phyloP scores from a whole-genome alignment of 2,329 filamentous ascomycete species.

The Cyclaneusma minus region DNA sequence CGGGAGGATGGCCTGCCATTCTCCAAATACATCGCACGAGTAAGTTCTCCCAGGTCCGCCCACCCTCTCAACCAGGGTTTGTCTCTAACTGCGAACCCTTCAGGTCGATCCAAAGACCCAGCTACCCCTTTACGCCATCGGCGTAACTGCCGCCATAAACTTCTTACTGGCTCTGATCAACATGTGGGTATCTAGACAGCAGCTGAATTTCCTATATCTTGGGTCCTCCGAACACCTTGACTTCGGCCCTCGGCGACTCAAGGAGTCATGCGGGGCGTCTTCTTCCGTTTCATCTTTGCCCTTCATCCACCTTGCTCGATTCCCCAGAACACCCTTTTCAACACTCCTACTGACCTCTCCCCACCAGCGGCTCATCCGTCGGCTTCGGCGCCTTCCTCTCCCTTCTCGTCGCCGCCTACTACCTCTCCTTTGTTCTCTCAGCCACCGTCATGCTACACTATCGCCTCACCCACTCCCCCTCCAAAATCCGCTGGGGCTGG shows the following conservation, averaged over 20 bases:
- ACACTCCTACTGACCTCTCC: too few relatives aligned
- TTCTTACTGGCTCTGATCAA: conserved; percentile 23
- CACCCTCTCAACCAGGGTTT: not conserved
- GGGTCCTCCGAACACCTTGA: too few relatives aligned
- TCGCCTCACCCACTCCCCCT: conserved; percentile 17
- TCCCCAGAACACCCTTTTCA: too few relatives aligned
- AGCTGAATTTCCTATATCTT: too few relatives aligned
- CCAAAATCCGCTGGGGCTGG: conserved; percentile 10
- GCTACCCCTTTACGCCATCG: conserved; percentile 10
- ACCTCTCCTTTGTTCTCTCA: conserved; percentile 25
- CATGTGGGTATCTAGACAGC: too few relatives aligned
- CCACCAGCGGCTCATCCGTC: conserved; percentile 20
- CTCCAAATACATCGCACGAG: conserved; percentile 9
- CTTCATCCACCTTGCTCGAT: too few relatives aligned
- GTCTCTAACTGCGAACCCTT: not conserved
- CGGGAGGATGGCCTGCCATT: conserved; percentile 24
- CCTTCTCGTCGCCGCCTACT: conserved; percentile 25
- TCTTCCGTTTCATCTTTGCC: too few relatives aligned
- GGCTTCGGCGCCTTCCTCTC: conserved; percentile 30
- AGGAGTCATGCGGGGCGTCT: too few relatives aligned
- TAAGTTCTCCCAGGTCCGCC: not conserved
- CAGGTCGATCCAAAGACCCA: conserved; percentile 10
- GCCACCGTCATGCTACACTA: conserved; percentile 24
- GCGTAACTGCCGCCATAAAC: conserved; percentile 18
- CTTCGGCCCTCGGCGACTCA: too few relatives aligned